Evolutionary conservation across 495 filamentous ascomycete genomes (phyloP).

Genomic region (Hyaloscypha finlandica): DNA sequence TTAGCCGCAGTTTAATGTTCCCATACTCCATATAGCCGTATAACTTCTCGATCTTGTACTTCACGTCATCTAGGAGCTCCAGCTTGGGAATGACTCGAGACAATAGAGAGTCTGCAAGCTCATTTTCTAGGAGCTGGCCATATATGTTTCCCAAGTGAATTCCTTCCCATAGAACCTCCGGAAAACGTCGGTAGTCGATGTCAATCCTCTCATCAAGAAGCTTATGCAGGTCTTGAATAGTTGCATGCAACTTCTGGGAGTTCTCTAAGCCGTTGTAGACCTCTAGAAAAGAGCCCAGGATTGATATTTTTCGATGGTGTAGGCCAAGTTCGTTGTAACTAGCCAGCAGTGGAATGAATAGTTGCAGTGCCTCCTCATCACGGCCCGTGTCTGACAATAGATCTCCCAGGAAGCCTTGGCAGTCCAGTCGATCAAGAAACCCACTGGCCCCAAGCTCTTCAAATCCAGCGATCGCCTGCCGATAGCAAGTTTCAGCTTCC

Average conservation of each 20-base stretch:
- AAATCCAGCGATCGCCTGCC: not conserved
- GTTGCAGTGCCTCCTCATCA: not conserved
- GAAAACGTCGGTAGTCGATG: not conserved
- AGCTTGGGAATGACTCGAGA: conserved; percentile 2
- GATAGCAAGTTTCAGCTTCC: conserved; percentile 1
- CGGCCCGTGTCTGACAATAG: not conserved
- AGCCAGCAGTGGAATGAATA: not conserved
- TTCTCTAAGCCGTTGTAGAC: not conserved
- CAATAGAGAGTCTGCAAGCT: conserved; percentile 1
- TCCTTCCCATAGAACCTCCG: conserved; percentile 6
- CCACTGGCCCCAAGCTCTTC: not conserved
- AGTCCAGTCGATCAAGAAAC: conserved; percentile 5
- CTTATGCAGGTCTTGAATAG: conserved; percentile 5
- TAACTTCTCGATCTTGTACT: conserved; percentile 1
- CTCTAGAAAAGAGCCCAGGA: not conserved
- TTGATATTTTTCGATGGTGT: not conserved
- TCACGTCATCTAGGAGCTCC: not conserved
- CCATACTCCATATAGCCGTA: conserved; percentile 10
- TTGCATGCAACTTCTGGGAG: not conserved
- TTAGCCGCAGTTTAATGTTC: not conserved
- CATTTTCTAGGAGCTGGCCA: not conserved
- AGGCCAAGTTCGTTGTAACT: not conserved
- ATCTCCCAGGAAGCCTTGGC: not conserved
- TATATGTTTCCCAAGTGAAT: conserved; percentile 5
- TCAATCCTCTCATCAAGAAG: conserved; percentile 7